Base-by-base conservation (phyloP, 345 rosid species). In the Pistacia integerrima region DNA sequence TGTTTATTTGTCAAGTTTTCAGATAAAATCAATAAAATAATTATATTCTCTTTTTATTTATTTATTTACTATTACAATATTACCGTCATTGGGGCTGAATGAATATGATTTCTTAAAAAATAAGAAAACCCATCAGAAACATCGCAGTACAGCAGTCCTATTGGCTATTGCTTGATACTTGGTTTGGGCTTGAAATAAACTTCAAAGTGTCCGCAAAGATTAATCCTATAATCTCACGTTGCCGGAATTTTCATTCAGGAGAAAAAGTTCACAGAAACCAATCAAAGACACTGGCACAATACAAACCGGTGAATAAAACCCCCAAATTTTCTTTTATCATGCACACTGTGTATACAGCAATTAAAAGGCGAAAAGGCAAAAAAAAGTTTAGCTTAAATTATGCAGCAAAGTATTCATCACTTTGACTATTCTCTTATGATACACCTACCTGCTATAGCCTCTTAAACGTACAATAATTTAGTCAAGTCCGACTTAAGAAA, bases 391-490 rank as follows among this genome's bases (percentile, higher is more conserved):
- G 1, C 16, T 44, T 38, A 59, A 22, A 46, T 60, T 11, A 33
- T 41, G 52, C 44, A 20, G 55, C 18, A 38, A 54, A 66, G 55
- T 22, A 9, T 16, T 20, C 6, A 54, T 74, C 63, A 41, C 25
- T 52, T 60, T 14, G 41, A 66, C 57, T 62, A 64, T 63, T 20
- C 51, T 69, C 70, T 67, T 66, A 78, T 80, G 74, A 46, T 80
- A 80, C 81, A 87, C 22, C 74, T 20, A 18, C 66, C 73, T 20
- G 14, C 66, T 17, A 46, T 17, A 44, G 25, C 30, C 58, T 67
- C 60, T 60, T 69, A 52, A 61, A 54, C 71, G 70, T 76, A 77
- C 78, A 82, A 57, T 70, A 51, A 72, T 65, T 38, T 44, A 54
- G 38, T 68, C 41, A 67, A 64, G 25, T 74, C 64, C 49, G n/a